Percentiles rank a stretch among this genome's conserved stretches.
These are phyloP conservation scores for Cladophialophora exuberans DNA, from an alignment of 2,329 filamentous ascomycete species.

Conservation along the genomic window DNA sequence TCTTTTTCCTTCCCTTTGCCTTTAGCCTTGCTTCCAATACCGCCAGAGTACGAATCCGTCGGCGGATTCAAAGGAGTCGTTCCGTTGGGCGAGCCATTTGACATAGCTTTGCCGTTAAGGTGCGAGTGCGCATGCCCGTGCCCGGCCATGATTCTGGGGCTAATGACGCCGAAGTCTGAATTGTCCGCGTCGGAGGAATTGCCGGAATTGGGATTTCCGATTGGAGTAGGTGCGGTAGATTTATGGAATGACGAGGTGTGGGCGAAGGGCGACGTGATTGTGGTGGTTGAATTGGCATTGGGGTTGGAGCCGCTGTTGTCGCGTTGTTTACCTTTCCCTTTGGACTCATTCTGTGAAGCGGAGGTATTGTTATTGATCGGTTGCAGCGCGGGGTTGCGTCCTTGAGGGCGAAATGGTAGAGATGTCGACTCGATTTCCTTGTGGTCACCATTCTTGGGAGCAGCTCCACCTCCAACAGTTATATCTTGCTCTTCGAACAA, in stretches of 20 bases:
- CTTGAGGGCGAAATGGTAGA: conserved; percentile 36
- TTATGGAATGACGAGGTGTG: not conserved
- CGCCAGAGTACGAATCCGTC: conserved; percentile 37
- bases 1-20: conserved; percentile 47
- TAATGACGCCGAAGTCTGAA: conserved; percentile 36
- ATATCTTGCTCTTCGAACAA: conserved; percentile 70
- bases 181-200: conserved; percentile 38
- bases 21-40: conserved; percentile 38
- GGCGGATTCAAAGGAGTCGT: conserved; percentile 21
- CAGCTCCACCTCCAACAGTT: conserved; percentile 17
- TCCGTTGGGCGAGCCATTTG: conserved; percentile 31
- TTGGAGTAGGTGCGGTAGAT: conserved; percentile 26
- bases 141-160: conserved; percentile 3
- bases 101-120: conserved; percentile 36
- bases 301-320: conserved; percentile 14
- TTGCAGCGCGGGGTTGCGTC: not conserved
- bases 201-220: conserved; percentile 33
- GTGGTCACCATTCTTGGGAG: conserved; percentile 40
- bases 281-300: not conserved
- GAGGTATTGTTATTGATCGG: not conserved
- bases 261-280: not conserved
- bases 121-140: too few relatives aligned
- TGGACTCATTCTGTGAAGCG: conserved; percentile 16
- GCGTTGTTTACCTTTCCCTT: conserved; percentile 32
- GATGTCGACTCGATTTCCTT: conserved; percentile 34